Evolutionary conservation across 345 rosid genomes (phyloP), one percentile per base, ranked within the genome.

Genomic region (Gynandropsis gynandra): DNA sequence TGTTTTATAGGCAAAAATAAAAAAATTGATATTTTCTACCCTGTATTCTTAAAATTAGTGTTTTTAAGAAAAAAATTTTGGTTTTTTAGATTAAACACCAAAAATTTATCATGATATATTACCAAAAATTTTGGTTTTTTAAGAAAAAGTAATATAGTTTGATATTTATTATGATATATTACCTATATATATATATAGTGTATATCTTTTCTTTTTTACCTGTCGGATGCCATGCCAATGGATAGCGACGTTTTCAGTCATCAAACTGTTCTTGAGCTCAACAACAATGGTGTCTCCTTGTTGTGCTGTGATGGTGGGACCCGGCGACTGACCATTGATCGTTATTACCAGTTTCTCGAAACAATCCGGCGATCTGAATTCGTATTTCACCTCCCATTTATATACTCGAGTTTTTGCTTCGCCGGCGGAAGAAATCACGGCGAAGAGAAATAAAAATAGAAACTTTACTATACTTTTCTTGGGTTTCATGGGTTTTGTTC

Each of bases 141-240:
- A n/a, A n/a, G n/a, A n/a, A n/a, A n/a, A n/a, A n/a, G n/a, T n/a
- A n/a, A n/a, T n/a, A n/a, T n/a, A n/a, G n/a, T n/a, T n/a, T n/a
- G n/a, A n/a, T n/a, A n/a, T n/a, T n/a, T n/a, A n/a, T n/a, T n/a
- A n/a, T n/a, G n/a, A n/a, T n/a, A n/a, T n/a, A n/a, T n/a, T n/a
- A n/a, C n/a, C n/a, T 24, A 24, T 37, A 37, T 37, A 37, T 10
- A 37, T 10, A 37, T n/a, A 37, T 10, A 37, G 2, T 3, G 3
- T 37, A 37, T 37, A 49, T 29, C 1, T 31, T 40, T n/a, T 7
- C 15, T 46, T 10, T 1, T n/a, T 48, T 50, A 55, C 87, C 73
- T 84, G 83, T n/a, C 83, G 63, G 19, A 87, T 87, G 20, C 94
- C 87, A 42, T 87, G 96, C 94, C 96, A 87, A 31, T 78, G 93